Percentiles rank a stretch among this genome's conserved stretches.
Conservation (phyloP, 352 stramenopile genomes). For the Phytophthora cactorum region DNA sequence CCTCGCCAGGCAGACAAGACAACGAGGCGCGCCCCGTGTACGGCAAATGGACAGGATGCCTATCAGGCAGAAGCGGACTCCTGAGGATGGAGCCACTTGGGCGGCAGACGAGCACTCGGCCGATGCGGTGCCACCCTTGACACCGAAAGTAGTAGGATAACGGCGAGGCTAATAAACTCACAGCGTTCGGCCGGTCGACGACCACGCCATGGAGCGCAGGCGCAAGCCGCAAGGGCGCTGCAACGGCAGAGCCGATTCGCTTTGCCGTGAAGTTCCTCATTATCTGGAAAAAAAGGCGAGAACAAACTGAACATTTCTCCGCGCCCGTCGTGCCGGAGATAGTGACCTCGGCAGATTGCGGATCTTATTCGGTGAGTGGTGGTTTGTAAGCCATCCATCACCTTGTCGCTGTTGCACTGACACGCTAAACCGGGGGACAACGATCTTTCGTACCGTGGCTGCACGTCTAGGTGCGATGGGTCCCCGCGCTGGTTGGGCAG, state of each 20-base stretch:
- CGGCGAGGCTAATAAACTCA: background rate
- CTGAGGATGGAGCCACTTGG: conserved; percentile 27
- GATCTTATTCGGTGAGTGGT: conserved; percentile 39
- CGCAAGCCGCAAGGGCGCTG: conserved; percentile 1
- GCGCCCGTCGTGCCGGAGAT: conserved; percentile 13
- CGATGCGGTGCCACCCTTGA: conserved; percentile 25
- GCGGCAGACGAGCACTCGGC: conserved; percentile 36
- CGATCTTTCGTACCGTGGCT: conserved; percentile 10
- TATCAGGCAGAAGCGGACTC: conserved; percentile 35
- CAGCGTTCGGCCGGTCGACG: background rate
- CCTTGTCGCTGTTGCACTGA: conserved; percentile 1
- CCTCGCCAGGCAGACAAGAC: conserved; percentile 34
- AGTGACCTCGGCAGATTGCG: conserved; percentile 11
- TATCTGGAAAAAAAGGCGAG: conserved; percentile 21
- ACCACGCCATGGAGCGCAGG: conserved; percentile 8
- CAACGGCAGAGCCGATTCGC: conserved; percentile 8
- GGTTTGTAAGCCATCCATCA: conserved; percentile 6
- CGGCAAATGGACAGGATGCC: conserved; percentile 29
- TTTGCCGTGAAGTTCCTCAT: background rate
- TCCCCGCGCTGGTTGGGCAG: conserved; percentile 34
- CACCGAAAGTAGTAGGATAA: conserved; percentile 28
- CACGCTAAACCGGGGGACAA: conserved; percentile 7
- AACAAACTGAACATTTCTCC: conserved; percentile 45
- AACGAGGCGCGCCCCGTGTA: conserved; percentile 16
- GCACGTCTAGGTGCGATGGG: conserved; percentile 31